These are phyloP conservation scores for Didymosphaeria variabile DNA, from an alignment of 2,329 filamentous ascomycete species.

Conservation along the genomic window DNA sequence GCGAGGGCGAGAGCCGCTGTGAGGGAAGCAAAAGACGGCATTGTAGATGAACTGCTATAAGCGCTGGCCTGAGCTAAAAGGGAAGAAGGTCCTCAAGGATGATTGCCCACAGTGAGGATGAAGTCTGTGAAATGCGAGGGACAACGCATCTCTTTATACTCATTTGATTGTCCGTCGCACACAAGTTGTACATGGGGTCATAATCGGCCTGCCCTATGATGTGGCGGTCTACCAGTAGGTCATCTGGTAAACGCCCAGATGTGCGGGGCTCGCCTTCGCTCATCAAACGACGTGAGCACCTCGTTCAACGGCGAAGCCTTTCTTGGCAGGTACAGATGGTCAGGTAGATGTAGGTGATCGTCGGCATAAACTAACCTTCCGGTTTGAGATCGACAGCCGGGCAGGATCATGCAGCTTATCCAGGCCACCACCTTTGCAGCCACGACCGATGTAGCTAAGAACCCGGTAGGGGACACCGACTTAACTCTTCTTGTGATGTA, in stretches of 20 bases:
- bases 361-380: slow-evolving; percentile 36
- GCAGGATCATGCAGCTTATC: slow-evolving; percentile 18
- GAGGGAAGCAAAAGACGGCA: slow-evolving; percentile 46
- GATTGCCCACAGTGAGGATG: slow-evolving; percentile 20
- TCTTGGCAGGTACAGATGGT: slow-evolving; percentile 41
- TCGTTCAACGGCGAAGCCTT: slow-evolving; percentile 29
- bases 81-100: slow-evolving; percentile 27
- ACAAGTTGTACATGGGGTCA: slow-evolving; percentile 11
- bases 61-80: slow-evolving; percentile 18
- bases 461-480: neutral
- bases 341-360: slow-evolving; percentile 23
- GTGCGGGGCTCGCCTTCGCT: slow-evolving; percentile 24
- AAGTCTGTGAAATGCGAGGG: slow-evolving; percentile 28
- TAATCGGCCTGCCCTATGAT: slow-evolving; percentile 10
- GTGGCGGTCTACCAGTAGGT: slow-evolving; percentile 13
- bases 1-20: slow-evolving; percentile 44
- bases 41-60: slow-evolving; percentile 22
- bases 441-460: slow-evolving; percentile 11
- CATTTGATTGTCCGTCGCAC: slow-evolving; percentile 22
- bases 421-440: slow-evolving; percentile 18
- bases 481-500: neutral
- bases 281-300: slow-evolving; percentile 40
- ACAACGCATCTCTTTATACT: slow-evolving; percentile 40
- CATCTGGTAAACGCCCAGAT: slow-evolving; percentile 10
- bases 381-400: slow-evolving; percentile 34